These are phyloP conservation scores for Amphicarpaea edgeworthii DNA, from an alignment of 306 rosid genomes.

Conservation along the genomic window DNA sequence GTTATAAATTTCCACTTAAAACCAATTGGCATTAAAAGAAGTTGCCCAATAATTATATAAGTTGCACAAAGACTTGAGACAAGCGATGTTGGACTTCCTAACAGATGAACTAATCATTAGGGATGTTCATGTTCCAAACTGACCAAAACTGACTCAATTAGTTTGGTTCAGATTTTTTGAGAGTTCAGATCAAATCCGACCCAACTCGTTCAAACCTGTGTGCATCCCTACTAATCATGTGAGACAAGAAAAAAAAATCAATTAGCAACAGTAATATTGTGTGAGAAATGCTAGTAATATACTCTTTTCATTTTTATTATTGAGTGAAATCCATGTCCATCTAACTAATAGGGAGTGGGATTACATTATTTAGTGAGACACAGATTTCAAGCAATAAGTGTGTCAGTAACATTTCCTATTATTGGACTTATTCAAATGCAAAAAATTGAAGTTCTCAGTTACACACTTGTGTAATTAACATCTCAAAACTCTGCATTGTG, in stretches of 20 bases:
- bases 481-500: slow-evolving; percentile 64
- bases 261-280: slow-evolving; percentile 30
- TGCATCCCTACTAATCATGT: slow-evolving; percentile 57
- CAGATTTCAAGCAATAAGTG: not conserved
- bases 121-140: no score
- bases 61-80: no score
- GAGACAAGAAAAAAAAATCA: slow-evolving; percentile 2
- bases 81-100: no score
- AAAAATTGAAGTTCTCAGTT: slow-evolving; percentile 7
- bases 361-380: not conserved
- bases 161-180: no score
- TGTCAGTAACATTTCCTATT: not conserved
- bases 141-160: no score
- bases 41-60: no score
- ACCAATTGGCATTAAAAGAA: no score
- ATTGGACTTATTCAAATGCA: not conserved
- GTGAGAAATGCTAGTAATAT: not conserved
- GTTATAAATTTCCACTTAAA: no score
- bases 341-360: not conserved
- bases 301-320: not conserved
- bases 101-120: no score
- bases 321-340: not conserved
- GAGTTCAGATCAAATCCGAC: no score
- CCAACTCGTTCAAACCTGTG: no score
- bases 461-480: slow-evolving; percentile 64